phyloP scores from a whole-genome alignment of 2,329 filamentous ascomycete species.

The Ophiostoma ips region DNA sequence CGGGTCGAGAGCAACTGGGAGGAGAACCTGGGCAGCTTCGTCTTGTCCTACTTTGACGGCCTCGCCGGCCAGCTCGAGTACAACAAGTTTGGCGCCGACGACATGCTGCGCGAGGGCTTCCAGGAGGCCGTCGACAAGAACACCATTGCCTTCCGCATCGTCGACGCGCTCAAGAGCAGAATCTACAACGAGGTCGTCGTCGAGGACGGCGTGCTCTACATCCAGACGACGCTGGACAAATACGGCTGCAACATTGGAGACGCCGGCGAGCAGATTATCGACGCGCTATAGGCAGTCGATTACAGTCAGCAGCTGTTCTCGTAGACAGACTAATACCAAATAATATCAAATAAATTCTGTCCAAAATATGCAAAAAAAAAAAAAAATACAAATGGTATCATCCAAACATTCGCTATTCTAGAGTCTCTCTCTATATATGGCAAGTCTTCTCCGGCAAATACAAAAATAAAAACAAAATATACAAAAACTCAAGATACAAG shows the following conservation, averaged over 20 bases:
- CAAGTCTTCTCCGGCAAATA: no score
- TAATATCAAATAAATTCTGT: background rate
- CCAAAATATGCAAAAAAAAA: background rate
- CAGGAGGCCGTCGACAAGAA: slow-evolving; percentile 30
- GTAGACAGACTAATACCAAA: background rate
- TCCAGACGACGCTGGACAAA: slow-evolving; percentile 21
- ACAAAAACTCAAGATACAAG: background rate
- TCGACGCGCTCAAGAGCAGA: slow-evolving; percentile 28
- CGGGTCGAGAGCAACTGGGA: slow-evolving; percentile 28
- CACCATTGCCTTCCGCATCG: slow-evolving; percentile 31
- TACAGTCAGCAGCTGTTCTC: no score
- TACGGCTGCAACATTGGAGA: slow-evolving; percentile 26
- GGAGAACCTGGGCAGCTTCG: slow-evolving; percentile 26
- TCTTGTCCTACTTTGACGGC: slow-evolving; percentile 26
- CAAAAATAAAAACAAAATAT: background rate
- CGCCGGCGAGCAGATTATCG: slow-evolving; percentile 22
- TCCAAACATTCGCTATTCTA: background rate
- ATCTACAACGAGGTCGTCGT: slow-evolving; percentile 32
- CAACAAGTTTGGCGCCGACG: slow-evolving; percentile 20
- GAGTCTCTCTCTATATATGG: no score
- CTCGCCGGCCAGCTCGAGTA: slow-evolving; percentile 21
- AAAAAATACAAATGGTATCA: background rate
- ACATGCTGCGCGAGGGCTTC: slow-evolving; percentile 34
- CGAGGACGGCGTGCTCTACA: slow-evolving; percentile 34
- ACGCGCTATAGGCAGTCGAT: slow-evolving; percentile 18